Conservation (phyloP, 768 basidiomycete genomes). For the Russula dissimulans region DNA sequence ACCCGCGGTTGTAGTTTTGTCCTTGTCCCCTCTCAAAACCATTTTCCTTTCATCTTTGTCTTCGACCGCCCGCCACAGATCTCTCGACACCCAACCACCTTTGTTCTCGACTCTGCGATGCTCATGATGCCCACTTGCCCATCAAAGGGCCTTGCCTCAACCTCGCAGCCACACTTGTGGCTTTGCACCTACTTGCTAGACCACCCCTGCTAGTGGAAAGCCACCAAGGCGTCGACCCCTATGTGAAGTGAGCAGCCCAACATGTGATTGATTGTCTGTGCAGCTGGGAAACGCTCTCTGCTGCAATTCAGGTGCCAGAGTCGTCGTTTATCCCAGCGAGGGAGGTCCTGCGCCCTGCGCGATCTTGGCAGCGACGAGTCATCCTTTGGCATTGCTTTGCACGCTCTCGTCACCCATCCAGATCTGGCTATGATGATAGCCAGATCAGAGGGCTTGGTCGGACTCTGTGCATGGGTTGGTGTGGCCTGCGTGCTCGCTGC, state of each 20-base stretch:
- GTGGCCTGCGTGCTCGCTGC: slow-evolving; percentile 58
- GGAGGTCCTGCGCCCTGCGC: slow-evolving; percentile 42
- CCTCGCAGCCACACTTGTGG: no score
- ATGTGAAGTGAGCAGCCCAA: slow-evolving; percentile 38
- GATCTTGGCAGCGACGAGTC: slow-evolving; percentile 58
- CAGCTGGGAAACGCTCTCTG: slow-evolving; percentile 54
- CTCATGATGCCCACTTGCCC: no score
- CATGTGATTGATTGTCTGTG: slow-evolving; percentile 42
- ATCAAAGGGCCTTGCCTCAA: no score
- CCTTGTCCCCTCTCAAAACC: no score
- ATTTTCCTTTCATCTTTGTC: no score
- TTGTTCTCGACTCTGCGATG: no score
- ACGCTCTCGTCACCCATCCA: slow-evolving; percentile 52
- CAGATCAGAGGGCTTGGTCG: slow-evolving; percentile 34
- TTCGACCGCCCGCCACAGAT: no score
- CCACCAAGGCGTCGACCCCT: slow-evolving; percentile 31
- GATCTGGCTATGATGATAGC: slow-evolving; percentile 36
- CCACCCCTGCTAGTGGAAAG: no score
- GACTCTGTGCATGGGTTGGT: slow-evolving; percentile 63
- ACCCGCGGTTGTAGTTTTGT: no score
- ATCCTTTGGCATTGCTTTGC: slow-evolving; percentile 64
- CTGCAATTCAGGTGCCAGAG: slow-evolving; percentile 45
- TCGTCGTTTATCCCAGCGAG: slow-evolving; percentile 44
- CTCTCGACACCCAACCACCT: no score
- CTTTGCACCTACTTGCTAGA: no score